phyloP scores from a whole-genome alignment of 2,329 filamentous ascomycete genomes.

The Coleophoma cylindrospora region DNA sequence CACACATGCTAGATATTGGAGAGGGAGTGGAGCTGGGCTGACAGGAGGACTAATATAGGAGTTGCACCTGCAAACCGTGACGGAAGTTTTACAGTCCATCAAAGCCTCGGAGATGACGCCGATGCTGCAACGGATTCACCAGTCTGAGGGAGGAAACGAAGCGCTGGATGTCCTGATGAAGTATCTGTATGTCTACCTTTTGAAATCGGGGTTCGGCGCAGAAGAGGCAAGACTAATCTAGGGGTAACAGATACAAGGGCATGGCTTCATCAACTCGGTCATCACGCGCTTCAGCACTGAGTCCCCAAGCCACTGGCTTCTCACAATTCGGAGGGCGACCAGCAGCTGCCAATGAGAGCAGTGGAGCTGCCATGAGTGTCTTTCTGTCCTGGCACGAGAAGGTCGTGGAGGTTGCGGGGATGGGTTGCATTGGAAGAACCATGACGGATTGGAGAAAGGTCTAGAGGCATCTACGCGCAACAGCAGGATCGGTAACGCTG shows the following conservation, averaged over 20 bases:
- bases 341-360: conserved; percentile 54
- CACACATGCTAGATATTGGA: not conserved
- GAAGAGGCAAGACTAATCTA: not conserved
- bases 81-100: conserved; percentile 93
- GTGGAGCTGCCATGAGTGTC: conserved; percentile 91
- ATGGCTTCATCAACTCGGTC: conserved; percentile 51
- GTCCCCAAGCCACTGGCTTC: conserved; percentile 82
- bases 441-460: conserved; percentile 97
- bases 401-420: conserved; percentile 86
- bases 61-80: conserved; percentile 78
- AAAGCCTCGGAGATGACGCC: conserved; percentile 94
- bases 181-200: conserved; percentile 66
- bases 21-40: not conserved
- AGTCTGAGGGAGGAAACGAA: conserved; percentile 74
- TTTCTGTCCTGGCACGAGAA: conserved; percentile 98
- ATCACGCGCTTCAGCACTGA: conserved; percentile 38
- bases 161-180: conserved; percentile 93
- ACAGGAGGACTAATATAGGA: conserved; percentile 49
- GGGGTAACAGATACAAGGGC: conserved; percentile 70
- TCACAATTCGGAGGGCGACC: conserved; percentile 66
- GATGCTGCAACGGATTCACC: conserved; percentile 77
- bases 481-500: not conserved
- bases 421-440: conserved; percentile 85
- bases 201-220: not conserved
- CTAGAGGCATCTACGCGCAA: conserved; percentile 33